Evolutionary conservation across 805 yeast genomes (phyloP).

Genomic region (Yamadazyma nakazawae): DNA sequence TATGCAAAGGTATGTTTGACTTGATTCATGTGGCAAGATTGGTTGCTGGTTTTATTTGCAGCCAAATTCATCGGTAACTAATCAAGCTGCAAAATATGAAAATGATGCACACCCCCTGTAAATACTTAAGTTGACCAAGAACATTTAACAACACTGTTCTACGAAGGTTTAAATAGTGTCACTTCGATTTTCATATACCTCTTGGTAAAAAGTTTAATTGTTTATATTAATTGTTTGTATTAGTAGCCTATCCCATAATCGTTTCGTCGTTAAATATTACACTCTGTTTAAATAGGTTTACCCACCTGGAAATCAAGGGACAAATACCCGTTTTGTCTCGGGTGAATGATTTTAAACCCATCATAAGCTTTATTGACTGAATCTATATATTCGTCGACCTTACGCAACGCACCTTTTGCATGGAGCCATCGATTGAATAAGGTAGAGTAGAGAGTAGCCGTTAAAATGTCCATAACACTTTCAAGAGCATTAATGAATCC

Average conservation of each 20-base stretch:
- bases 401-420: constrained; percentile 24
- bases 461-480: constrained; percentile 40
- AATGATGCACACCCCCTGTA: too few species aligned
- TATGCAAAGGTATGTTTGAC: too few species aligned
- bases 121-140: too few species aligned
- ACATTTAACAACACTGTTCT: too few species aligned
- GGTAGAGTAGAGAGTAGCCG: constrained; percentile 31
- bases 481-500: constrained; percentile 24
- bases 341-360: constrained; percentile 39
- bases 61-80: too few species aligned
- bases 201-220: background rate
- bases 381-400: constrained; percentile 37
- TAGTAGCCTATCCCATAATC: background rate
- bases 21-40: too few species aligned
- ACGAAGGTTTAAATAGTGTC: too few species aligned
- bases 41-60: too few species aligned
- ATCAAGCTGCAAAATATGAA: too few species aligned
- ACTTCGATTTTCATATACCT: too few species aligned
- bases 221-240: too few species aligned
- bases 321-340: constrained; percentile 19
- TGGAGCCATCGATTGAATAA: constrained; percentile 12
- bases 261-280: background rate
- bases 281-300: constrained; percentile 11
- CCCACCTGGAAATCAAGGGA: constrained; percentile 53
- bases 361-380: constrained; percentile 17